These are phyloP conservation scores for Penicillium sp. DNA, from an alignment of 2,329 filamentous ascomycete species.

Conservation along the genomic window DNA sequence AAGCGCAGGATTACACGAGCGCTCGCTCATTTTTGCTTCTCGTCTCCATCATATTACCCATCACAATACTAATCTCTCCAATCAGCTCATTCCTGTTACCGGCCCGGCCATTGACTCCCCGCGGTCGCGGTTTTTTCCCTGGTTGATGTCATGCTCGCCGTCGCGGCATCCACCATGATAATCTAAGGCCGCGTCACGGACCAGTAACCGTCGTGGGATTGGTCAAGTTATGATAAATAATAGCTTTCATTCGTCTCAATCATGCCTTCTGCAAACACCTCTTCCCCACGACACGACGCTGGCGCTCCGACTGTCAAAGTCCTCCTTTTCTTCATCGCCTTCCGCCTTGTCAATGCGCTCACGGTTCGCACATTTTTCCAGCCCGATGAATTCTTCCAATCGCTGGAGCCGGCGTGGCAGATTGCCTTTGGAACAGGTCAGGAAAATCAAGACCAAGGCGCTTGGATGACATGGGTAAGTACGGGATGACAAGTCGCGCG, in stretches of 20 bases:
- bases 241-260: neutral
- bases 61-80: neutral
- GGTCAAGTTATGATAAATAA: neutral
- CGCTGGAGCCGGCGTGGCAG: constrained; percentile 90
- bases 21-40: neutral
- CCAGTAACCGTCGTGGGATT: neutral
- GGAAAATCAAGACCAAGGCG: constrained; percentile 58
- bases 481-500: neutral
- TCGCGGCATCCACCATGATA: neutral
- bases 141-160: constrained; percentile 5
- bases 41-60: neutral
- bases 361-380: constrained; percentile 89
- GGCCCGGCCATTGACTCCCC: constrained; percentile 1
- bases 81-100: neutral
- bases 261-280: constrained; percentile 9
- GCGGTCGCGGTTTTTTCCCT: neutral
- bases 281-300: constrained; percentile 12
- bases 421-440: constrained; percentile 68
- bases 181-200: neutral
- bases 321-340: constrained; percentile 54
- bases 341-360: constrained; percentile 79
- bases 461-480: constrained; percentile 94
- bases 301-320: constrained; percentile 19
- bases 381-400: constrained; percentile 96
- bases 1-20: constrained; percentile 30